A percentile compares a stretch with the other conserved stretches of the same genome.
Evolutionary conservation across 495 filamentous ascomycete species (phyloP).

Genomic region (Achaetomiella virescens): DNA sequence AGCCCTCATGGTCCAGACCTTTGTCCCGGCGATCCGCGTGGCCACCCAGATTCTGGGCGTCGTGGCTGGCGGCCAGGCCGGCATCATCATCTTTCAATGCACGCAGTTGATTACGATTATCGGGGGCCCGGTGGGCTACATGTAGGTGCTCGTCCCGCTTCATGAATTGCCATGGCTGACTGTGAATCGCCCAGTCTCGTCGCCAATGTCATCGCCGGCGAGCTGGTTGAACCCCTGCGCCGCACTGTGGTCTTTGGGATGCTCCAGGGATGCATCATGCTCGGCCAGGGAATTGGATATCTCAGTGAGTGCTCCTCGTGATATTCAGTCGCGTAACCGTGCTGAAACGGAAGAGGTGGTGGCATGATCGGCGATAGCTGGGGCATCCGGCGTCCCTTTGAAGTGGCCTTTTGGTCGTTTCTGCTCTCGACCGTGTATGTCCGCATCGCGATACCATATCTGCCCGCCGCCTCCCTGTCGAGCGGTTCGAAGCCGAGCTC

Average conservation of each 20-base stretch:
- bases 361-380: constrained; percentile 48
- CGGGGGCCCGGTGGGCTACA: constrained; percentile 52
- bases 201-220: constrained; percentile 48
- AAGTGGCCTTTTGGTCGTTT: constrained; percentile 45
- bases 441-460: constrained; percentile 33
- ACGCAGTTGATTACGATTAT: constrained; percentile 52
- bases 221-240: constrained; percentile 43
- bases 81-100: constrained; percentile 51
- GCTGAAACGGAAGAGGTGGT: constrained; percentile 29
- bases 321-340: background rate
- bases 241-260: constrained; percentile 49
- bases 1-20: constrained; percentile 46
- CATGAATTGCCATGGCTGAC: background rate
- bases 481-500: constrained; percentile 25
- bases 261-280: constrained; percentile 49
- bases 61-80: constrained; percentile 39
- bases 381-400: constrained; percentile 47
- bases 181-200: constrained; percentile 32
- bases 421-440: constrained; percentile 36
- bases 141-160: constrained; percentile 22
- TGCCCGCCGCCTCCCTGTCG: constrained; percentile 31
- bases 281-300: constrained; percentile 49
- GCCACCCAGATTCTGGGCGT: constrained; percentile 50
- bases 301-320: constrained; percentile 35
- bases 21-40: constrained; percentile 48